Evolutionary conservation across 2,329 filamentous ascomycete species (phyloP).

Genomic region (Fusarium sp.): DNA sequence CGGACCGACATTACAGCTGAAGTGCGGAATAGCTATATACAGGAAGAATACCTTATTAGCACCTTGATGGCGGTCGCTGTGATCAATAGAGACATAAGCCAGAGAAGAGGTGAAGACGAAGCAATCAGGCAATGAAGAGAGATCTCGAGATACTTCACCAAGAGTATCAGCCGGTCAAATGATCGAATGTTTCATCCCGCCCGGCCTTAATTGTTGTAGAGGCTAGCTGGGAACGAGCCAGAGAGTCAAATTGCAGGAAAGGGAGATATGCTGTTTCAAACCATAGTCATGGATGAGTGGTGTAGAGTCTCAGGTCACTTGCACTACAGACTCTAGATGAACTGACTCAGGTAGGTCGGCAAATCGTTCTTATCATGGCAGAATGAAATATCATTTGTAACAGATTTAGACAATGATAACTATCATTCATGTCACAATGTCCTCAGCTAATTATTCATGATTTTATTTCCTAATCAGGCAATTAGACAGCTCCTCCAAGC

Average conservation of each 20-base stretch:
- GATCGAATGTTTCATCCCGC: not conserved
- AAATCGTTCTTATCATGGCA: not conserved
- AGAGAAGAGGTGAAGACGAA: not conserved
- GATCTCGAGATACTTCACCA: not conserved
- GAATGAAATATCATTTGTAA: not conserved
- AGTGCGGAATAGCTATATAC: not conserved
- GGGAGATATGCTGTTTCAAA: not conserved
- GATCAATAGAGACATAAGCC: no score
- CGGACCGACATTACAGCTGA: not conserved
- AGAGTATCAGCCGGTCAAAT: not conserved
- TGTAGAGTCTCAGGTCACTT: not conserved
- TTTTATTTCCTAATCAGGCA: not conserved
- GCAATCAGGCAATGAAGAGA: not conserved
- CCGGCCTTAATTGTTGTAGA: accelerated
- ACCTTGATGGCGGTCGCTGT: no score
- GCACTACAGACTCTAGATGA: not conserved
- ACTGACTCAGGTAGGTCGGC: not conserved
- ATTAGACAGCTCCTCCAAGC: not conserved
- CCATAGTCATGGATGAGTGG: not conserved
- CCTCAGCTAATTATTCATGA: not conserved
- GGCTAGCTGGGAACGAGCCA: not conserved
- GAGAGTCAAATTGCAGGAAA: not conserved
- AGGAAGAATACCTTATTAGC: not conserved
- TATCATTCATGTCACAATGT: not conserved
- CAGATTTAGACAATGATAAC: not conserved